phyloP scores from a whole-genome alignment of 148 eudicot genomes.

The Rhododendron vialii region DNA sequence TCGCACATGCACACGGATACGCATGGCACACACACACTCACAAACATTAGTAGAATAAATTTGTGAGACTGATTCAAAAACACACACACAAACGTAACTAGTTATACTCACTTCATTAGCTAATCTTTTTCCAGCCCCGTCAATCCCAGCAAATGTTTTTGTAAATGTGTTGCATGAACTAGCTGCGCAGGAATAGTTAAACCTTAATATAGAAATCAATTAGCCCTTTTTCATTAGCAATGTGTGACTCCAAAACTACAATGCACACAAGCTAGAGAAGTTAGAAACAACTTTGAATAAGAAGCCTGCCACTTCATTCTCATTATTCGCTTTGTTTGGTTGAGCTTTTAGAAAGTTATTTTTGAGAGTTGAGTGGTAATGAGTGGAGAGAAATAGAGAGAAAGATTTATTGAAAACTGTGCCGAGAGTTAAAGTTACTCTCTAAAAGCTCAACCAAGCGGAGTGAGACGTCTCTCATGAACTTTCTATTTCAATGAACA shows the following conservation, averaged over 20 bases:
- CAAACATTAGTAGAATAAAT: neutral
- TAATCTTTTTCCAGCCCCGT: slow-evolving; percentile 88
- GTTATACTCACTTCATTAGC: slow-evolving; percentile 81
- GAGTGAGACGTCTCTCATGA: neutral
- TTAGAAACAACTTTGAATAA: neutral
- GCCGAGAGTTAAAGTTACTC: too few relatives aligned
- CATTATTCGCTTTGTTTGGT: too few relatives aligned
- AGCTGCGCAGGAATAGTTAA: slow-evolving; percentile 44
- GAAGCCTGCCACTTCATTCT: neutral
- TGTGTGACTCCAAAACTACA: neutral
- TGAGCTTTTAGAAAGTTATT: too few relatives aligned
- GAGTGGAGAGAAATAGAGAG: too few relatives aligned
- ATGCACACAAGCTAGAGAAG: neutral
- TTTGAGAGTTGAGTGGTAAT: too few relatives aligned
- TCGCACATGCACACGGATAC: neutral
- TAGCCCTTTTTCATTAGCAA: neutral
- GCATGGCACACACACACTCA: neutral
- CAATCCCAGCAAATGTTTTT: slow-evolving; percentile 87
- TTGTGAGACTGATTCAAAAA: neutral
- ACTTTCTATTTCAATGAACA: neutral
- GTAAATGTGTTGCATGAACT: slow-evolving; percentile 85
- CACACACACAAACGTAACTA: neutral
- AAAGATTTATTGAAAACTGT: too few relatives aligned
- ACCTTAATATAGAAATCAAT: neutral
- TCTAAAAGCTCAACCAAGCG: too few relatives aligned